phyloP scores from a whole-genome alignment of 2,329 filamentous ascomycete species.

The Aplosporella prunicola region DNA sequence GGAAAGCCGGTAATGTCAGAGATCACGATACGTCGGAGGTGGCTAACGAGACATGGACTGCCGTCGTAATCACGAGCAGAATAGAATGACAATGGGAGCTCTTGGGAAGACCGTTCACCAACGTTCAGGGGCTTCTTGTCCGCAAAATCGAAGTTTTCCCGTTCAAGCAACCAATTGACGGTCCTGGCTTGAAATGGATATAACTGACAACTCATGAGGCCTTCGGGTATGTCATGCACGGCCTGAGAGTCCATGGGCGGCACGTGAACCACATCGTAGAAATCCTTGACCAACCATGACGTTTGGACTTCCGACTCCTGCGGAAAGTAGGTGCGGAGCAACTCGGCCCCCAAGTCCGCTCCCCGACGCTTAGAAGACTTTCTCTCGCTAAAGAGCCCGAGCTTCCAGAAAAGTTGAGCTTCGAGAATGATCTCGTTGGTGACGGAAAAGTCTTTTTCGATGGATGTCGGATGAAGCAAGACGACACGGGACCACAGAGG shows the following conservation, averaged over 20 bases:
- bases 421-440: no score
- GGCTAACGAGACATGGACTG: slow-evolving; percentile 47
- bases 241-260: slow-evolving; percentile 38
- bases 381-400: no score
- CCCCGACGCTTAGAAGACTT: background rate
- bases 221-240: slow-evolving; percentile 22
- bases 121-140: slow-evolving; percentile 10
- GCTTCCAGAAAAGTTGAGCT: no score
- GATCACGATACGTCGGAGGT: slow-evolving; percentile 52
- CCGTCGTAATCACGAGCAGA: slow-evolving; percentile 38
- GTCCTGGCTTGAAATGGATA: slow-evolving; percentile 66
- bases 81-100: slow-evolving; percentile 38
- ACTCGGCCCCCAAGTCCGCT: background rate
- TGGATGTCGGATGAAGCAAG: no score
- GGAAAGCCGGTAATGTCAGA: slow-evolving; percentile 40
- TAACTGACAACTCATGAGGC: slow-evolving; percentile 35
- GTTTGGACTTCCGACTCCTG: background rate
- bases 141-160: slow-evolving; percentile 51
- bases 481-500: no score
- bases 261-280: slow-evolving; percentile 61
- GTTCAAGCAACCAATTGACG: slow-evolving; percentile 58
- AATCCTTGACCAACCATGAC: slow-evolving; percentile 46
- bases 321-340: background rate
- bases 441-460: no score
- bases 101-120: slow-evolving; percentile 1